A percentile compares a stretch with the other conserved stretches of the same genome.
These are phyloP conservation scores for Madurella mycetomatis DNA, from an alignment of 2,329 filamentous ascomycete species.

Conservation along the genomic window DNA sequence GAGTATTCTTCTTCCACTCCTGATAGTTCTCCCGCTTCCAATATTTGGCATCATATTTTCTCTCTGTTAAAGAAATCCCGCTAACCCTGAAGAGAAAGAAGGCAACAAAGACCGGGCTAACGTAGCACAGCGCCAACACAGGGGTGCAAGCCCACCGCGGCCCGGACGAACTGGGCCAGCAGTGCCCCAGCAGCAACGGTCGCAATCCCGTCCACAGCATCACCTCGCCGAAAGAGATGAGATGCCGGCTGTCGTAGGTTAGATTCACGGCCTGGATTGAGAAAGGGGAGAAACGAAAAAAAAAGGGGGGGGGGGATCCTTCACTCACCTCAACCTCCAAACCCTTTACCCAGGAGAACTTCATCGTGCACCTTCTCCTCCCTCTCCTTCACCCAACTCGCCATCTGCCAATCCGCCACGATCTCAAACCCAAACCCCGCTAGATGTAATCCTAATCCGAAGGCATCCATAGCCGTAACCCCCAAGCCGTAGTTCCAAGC, in stretches of 20 bases:
- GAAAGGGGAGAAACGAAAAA: not conserved
- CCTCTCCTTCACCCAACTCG: constrained; percentile 56
- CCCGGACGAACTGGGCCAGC: constrained; percentile 48
- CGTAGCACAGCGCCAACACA: constrained; percentile 43
- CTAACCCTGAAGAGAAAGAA: constrained; percentile 60
- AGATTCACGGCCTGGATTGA: not conserved
- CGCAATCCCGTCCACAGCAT: constrained; percentile 67
- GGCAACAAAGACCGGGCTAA: constrained; percentile 60
- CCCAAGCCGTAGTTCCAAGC: no score
- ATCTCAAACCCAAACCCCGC: constrained; percentile 59
- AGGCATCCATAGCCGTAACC: constrained; percentile 32
- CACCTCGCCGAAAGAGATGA: constrained; percentile 69
- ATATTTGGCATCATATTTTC: constrained; percentile 63
- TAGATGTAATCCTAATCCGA: constrained; percentile 53
- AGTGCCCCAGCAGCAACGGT: constrained; percentile 55
- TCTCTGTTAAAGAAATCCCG: constrained; percentile 62
- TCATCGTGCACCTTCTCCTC: constrained; percentile 62
- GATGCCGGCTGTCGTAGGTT: constrained; percentile 46
- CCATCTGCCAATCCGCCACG: constrained; percentile 61
- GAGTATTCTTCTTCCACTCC: constrained; percentile 61
- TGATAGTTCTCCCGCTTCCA: constrained; percentile 62
- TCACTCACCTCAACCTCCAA: constrained; percentile 50
- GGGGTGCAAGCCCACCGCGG: constrained; percentile 48
- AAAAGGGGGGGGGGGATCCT: no score
- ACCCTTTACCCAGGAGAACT: constrained; percentile 61